Conservation (phyloP, 192 early-diverging fungal genomes). For the Diversispora eburnea region DNA sequence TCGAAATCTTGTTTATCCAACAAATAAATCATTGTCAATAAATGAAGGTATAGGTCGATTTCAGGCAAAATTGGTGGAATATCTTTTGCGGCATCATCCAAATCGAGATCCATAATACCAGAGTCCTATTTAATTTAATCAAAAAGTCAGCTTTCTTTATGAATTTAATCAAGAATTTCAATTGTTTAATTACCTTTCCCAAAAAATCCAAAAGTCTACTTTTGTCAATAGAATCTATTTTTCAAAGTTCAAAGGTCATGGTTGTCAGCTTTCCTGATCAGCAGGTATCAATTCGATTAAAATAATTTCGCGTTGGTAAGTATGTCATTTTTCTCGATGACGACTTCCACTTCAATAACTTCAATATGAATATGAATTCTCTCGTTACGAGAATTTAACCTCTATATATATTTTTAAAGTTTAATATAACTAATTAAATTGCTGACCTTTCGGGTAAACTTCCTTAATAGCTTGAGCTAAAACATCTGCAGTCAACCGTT, state of each 20-base stretch:
- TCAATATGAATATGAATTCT: not conserved
- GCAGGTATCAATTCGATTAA: not conserved
- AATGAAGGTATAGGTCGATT: conserved; percentile 78
- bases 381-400: not conserved
- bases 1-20: conserved; percentile 74
- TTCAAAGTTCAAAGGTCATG: conserved; percentile 25
- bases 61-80: conserved; percentile 57
- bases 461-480: conserved; percentile 59
- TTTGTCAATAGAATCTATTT: conserved; percentile 34
- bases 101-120: conserved; percentile 49
- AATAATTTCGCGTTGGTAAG: conserved; percentile 2
- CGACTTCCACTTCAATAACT: not conserved
- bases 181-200: conserved; percentile 32
- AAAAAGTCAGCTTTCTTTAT: not conserved
- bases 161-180: not conserved
- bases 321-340: conserved; percentile 7
- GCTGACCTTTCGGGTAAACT: conserved; percentile 48
- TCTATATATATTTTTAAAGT: not conserved
- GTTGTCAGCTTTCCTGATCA: conserved; percentile 14
- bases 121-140: conserved; percentile 31
- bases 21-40: conserved; percentile 76
- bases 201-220: conserved; percentile 33
- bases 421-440: not conserved
- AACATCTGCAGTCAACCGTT: conserved; percentile 64
- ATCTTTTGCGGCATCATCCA: conserved; percentile 36